phyloP scores from a whole-genome alignment of 192 early-diverging fungal genomes.

The Dispira simplex region DNA sequence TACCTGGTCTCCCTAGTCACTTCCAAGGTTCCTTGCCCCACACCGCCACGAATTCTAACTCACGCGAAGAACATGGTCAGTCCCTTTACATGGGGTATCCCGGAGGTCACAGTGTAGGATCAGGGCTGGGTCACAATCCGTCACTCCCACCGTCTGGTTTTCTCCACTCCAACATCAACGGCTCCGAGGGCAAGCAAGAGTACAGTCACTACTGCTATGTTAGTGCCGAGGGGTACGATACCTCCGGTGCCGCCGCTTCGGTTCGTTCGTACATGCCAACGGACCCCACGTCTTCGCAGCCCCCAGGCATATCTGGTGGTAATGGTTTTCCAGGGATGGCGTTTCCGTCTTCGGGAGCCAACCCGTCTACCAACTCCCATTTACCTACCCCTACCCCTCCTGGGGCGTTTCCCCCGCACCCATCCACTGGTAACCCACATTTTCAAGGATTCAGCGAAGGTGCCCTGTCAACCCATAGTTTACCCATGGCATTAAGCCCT shows the following conservation, averaged over 20 bases:
- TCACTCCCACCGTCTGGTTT: neutral
- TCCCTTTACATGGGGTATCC: conserved; percentile 8
- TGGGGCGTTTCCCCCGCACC: neutral
- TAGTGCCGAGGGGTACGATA: conserved; percentile 5
- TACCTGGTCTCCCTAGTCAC: neutral
- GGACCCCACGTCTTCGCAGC: neutral
- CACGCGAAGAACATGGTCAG: neutral
- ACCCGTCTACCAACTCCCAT: neutral
- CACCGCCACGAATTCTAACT: neutral
- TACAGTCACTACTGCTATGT: conserved; percentile 10
- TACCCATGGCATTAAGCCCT: conserved; percentile 6
- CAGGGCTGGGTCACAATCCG: neutral
- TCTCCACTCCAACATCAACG: neutral
- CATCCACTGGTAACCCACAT: neutral
- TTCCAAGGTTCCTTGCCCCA: neutral
- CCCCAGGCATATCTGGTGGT: neutral
- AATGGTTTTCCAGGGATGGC: neutral
- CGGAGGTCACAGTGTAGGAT: neutral
- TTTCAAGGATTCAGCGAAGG: neutral
- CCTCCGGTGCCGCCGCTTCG: neutral
- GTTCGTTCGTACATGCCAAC: neutral
- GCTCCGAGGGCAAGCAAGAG: neutral
- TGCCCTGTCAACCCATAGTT: neutral
- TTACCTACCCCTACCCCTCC: neutral
- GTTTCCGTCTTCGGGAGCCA: neutral